These are phyloP conservation scores for Penicillium verrucosum DNA, from an alignment of 2,329 filamentous ascomycete genomes.

Conservation along the genomic window DNA sequence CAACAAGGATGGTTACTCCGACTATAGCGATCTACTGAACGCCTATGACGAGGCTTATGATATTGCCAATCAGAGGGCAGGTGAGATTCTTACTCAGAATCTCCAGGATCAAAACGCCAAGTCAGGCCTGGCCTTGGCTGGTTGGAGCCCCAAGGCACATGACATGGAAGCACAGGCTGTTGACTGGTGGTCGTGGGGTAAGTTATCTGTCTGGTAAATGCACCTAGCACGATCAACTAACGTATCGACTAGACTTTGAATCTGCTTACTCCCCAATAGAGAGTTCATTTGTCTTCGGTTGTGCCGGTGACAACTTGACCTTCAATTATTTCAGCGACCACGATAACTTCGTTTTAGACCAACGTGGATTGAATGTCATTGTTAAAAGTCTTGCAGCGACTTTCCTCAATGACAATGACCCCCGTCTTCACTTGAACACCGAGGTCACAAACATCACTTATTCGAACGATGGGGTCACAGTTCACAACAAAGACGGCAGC, in stretches of 20 bases:
- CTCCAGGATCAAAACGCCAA: slow-evolving; percentile 61
- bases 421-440: slow-evolving; percentile 57
- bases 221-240: neutral
- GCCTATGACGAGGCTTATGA: slow-evolving; percentile 50
- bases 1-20: slow-evolving; percentile 53
- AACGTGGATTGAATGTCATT: slow-evolving; percentile 59
- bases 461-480: slow-evolving; percentile 50
- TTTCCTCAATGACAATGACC: slow-evolving; percentile 56
- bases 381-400: slow-evolving; percentile 56
- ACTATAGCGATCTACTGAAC: slow-evolving; percentile 53
- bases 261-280: slow-evolving; percentile 56
- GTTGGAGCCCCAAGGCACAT: slow-evolving; percentile 57
- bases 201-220: slow-evolving; percentile 1
- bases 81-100: slow-evolving; percentile 56
- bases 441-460: slow-evolving; percentile 56
- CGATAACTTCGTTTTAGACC: slow-evolving; percentile 61
- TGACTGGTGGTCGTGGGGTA: slow-evolving; percentile 57
- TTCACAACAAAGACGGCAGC: slow-evolving; percentile 53
- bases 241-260: slow-evolving; percentile 52
- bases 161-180: slow-evolving; percentile 57
- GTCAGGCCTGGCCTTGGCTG: slow-evolving; percentile 56
- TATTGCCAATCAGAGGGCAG: slow-evolving; percentile 52
- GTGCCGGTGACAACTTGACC: slow-evolving; percentile 57
- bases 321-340: slow-evolving; percentile 61
- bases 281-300: slow-evolving; percentile 54